Percentiles rank a stretch among this genome's conserved stretches.
Conservation (phyloP, 2,329 filamentous ascomycete species). For the Fusarium sp. region DNA sequence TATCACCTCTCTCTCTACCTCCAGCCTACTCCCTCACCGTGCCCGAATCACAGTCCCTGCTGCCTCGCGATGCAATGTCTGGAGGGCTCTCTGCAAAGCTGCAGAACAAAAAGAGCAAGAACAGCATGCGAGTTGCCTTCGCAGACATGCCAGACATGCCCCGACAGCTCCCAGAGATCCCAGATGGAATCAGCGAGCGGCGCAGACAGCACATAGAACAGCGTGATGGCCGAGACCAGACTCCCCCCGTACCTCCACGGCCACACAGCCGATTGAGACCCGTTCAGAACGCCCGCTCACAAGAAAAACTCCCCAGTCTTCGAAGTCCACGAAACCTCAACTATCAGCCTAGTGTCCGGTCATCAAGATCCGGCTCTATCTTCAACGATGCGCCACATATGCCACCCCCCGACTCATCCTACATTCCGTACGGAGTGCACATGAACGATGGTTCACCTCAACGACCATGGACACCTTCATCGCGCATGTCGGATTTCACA, state of each 20-base stretch:
- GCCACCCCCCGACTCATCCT: constrained; percentile 72
- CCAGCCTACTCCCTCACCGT: constrained; percentile 21
- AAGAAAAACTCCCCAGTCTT: constrained; percentile 54
- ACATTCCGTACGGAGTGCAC: constrained; percentile 64
- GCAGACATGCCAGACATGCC: constrained; percentile 52
- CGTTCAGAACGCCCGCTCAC: constrained; percentile 55
- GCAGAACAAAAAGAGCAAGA: constrained; percentile 54
- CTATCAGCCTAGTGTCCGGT: constrained; percentile 67
- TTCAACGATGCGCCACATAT: constrained; percentile 69
- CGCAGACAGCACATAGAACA: constrained; percentile 48
- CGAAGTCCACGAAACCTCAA: constrained; percentile 52
- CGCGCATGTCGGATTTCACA: constrained; percentile 62
- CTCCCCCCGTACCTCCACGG: constrained; percentile 30
- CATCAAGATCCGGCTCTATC: constrained; percentile 61
- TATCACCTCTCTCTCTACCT: constrained; percentile 24
- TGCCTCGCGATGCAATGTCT: constrained; percentile 32
- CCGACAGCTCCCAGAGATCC: constrained; percentile 61
- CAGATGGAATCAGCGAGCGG: constrained; percentile 59
- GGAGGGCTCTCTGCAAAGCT: constrained; percentile 60
- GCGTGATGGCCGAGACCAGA: constrained; percentile 38
- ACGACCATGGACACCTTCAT: constrained; percentile 69
- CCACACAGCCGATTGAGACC: constrained; percentile 26
- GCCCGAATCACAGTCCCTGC: constrained; percentile 20
- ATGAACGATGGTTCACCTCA: constrained; percentile 60
- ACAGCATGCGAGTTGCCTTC: constrained; percentile 44